Evolutionary conservation across 805 yeast genomes (phyloP), one percentile per base, ranked within the genome.

Genomic region (Torulaspora maleeae): DNA sequence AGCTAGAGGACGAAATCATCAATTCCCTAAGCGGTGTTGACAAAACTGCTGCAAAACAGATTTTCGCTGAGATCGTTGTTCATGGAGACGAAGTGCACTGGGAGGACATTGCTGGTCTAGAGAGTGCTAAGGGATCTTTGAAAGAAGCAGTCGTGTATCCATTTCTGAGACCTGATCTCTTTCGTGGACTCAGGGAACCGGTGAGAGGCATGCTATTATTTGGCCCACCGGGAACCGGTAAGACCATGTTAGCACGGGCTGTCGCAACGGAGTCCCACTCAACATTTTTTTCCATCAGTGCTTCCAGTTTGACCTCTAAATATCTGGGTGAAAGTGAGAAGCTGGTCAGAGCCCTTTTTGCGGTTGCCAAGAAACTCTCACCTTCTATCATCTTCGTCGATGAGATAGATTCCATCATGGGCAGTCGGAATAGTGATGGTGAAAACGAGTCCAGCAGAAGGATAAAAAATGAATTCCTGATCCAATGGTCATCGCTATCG

Each of bases 191-290:
- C 43, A 74, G 97, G 54, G 97, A 90, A 67, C 98, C 98, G 0
- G 90, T 95, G 0, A 71, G 95, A 47, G 98, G 98, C n/a, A 88
- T 93, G 95, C 72, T 91, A 16, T 68, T 91, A 34, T 91, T 89
- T 70, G 99, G 99, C 0, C 98, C 99, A 2, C 97, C 98, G 0
- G 99, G 99, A n/a, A 91, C 98, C 0, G 98, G 98, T 45, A 91
- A 93, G 61, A 90, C 97, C 1, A 90, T 91, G 98, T 75, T 91
- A 54, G 97, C 97, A 0, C 74, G 96, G 52, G 96, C 98, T 0
- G 97, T 93, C 2, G 98, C 97, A 2, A 86, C 95, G 2, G 98
- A 93, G 69, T 84, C 96, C 6, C 82, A 84, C 48, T 87, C 96
- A 0, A 90, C 96, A 0, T 91, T 91, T 61, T 91, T 91, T 65